phyloP scores from a whole-genome alignment of 805 yeast species.

The Wickerhamiella domercqiae region DNA sequence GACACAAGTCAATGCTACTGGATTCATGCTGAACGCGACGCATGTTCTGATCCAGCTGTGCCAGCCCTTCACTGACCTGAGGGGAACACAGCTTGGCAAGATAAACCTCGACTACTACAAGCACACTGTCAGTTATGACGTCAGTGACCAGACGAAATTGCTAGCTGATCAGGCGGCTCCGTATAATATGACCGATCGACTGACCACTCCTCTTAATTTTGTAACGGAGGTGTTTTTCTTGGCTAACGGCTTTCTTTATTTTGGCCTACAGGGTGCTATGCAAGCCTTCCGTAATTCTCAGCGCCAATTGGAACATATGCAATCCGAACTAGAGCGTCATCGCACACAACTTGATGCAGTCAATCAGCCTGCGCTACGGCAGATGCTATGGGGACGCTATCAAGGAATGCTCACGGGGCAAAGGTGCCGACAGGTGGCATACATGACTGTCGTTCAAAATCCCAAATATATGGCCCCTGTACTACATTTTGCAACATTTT shows the following conservation, averaged over 20 bases:
- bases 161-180: constrained; percentile 64
- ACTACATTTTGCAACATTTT: constrained; percentile 64
- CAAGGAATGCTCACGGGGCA: not conserved
- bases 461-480: constrained; percentile 45
- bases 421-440: constrained; percentile 27
- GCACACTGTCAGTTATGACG: constrained; percentile 38
- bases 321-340: constrained; percentile 1
- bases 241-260: constrained; percentile 64
- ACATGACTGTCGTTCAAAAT: constrained; percentile 47
- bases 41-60: constrained; percentile 54
- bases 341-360: not conserved
- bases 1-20: constrained; percentile 54
- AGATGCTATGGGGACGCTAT: not conserved
- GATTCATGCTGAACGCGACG: constrained; percentile 65
- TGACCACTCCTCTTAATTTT: constrained; percentile 52
- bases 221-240: constrained; percentile 83
- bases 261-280: constrained; percentile 73
- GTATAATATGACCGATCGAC: constrained; percentile 4
- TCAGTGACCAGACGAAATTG: constrained; percentile 68
- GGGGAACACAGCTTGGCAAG: constrained; percentile 53
- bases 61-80: constrained; percentile 65
- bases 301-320: constrained; percentile 29
- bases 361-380: not conserved
- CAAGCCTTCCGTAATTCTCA: constrained; percentile 21
- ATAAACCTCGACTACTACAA: constrained; percentile 60